Percentiles rank a stretch among this genome's conserved stretches.
Conservation (phyloP, 2,329 filamentous ascomycete genomes). For the Purpureocillium lavendulum region DNA sequence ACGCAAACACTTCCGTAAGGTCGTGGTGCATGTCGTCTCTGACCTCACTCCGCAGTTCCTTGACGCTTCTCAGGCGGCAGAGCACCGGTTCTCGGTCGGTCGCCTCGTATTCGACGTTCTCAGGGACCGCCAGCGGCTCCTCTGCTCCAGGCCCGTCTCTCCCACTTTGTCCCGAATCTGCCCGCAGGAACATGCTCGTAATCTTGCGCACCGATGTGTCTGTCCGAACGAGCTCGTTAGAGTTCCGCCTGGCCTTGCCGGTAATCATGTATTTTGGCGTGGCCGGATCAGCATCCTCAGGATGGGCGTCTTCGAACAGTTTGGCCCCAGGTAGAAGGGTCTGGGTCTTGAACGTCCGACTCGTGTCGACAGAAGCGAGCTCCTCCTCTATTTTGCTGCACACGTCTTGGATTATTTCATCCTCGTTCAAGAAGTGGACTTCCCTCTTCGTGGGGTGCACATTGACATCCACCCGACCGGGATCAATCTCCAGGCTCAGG, state of each 20-base stretch:
- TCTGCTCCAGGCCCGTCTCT: conserved; percentile 13
- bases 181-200: conserved; percentile 78
- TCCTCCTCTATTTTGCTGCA: conserved; percentile 72
- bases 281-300: conserved; percentile 17
- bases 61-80: conserved; percentile 76
- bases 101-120: conserved; percentile 61
- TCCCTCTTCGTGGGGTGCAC: conserved; percentile 95
- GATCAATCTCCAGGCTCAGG: conserved; percentile 85
- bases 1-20: conserved; percentile 78
- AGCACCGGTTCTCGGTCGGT: conserved; percentile 59
- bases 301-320: conserved; percentile 13
- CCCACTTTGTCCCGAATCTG: conserved; percentile 25
- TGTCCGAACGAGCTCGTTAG: conserved; percentile 80
- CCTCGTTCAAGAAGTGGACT: conserved; percentile 95
- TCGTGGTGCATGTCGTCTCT: conserved; percentile 75
- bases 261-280: conserved; percentile 25
- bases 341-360: conserved; percentile 89
- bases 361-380: conserved; percentile 82
- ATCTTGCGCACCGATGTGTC: conserved; percentile 89
- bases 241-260: conserved; percentile 31
- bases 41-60: conserved; percentile 72
- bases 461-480: conserved; percentile 88
- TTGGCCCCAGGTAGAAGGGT: conserved; percentile 68
- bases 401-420: conserved; percentile 84
- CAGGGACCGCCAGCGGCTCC: conserved; percentile 27